Evolutionary conservation across 1,139 yeast species (phyloP).

Genomic region (Saccharomyces pastorianus): DNA sequence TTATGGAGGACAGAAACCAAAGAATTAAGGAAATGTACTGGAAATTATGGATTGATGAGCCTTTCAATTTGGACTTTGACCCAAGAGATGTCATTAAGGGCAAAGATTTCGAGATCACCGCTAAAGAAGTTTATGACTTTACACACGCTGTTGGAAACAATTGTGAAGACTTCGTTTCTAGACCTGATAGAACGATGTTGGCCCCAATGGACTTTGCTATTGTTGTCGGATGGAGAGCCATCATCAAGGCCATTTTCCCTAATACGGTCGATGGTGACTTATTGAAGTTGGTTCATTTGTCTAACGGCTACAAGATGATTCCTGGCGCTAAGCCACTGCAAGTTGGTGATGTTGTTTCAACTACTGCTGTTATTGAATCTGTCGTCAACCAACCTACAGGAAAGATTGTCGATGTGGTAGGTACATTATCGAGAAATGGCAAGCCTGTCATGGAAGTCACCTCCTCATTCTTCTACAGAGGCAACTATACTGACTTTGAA

Average conservation of each 20-base stretch:
- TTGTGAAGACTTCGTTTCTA: slow-evolving; percentile 88
- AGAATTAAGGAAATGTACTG: slow-evolving; percentile 95
- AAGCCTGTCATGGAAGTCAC: slow-evolving; percentile 87
- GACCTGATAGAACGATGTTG: slow-evolving; percentile 73
- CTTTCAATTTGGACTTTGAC: slow-evolving; percentile 54
- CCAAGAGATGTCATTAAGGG: slow-evolving; percentile 58
- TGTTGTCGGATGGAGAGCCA: slow-evolving; percentile 97
- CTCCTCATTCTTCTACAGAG: slow-evolving; percentile 94
- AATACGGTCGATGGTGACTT: slow-evolving; percentile 92
- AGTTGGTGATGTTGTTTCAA: slow-evolving; percentile 77
- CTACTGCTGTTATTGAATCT: slow-evolving; percentile 79
- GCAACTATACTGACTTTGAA: slow-evolving; percentile 75
- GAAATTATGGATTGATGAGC: slow-evolving; percentile 90
- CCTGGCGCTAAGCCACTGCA: slow-evolving; percentile 88
- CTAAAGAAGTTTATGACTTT: slow-evolving; percentile 78
- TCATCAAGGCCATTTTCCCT: slow-evolving; percentile 95
- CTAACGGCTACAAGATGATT: slow-evolving; percentile 88
- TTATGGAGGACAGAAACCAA: slow-evolving; percentile 82
- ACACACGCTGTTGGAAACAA: slow-evolving; percentile 96
- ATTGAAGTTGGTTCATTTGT: slow-evolving; percentile 84
- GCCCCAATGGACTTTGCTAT: slow-evolving; percentile 99
- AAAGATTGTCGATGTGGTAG: slow-evolving; percentile 91
- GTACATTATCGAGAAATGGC: slow-evolving; percentile 71
- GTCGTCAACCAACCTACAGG: slow-evolving; percentile 89
- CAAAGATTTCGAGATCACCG: slow-evolving; percentile 60